A percentile compares a stretch with the other conserved stretches of the same genome.
These are phyloP conservation scores for Saitoella complicata DNA, from an alignment of 805 yeast genomes.

Conservation along the genomic window DNA sequence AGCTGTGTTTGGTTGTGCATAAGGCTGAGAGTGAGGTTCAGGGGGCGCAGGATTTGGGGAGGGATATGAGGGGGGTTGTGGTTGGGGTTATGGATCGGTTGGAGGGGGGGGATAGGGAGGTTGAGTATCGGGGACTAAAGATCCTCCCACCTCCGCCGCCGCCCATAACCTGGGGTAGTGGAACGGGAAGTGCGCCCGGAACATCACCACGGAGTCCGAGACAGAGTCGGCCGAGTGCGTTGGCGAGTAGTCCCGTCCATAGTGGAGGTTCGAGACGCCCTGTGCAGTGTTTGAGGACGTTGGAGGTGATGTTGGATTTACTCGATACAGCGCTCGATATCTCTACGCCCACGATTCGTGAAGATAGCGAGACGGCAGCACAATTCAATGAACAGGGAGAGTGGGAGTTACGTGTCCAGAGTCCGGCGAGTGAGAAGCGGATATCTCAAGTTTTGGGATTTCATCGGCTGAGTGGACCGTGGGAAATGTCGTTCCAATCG, in stretches of 20 bases:
- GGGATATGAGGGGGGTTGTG: too few species aligned
- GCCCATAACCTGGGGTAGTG: too few species aligned
- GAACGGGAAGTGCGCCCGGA: too few species aligned
- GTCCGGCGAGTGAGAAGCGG: constrained; percentile 21
- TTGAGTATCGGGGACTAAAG: too few species aligned
- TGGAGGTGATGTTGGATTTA: constrained; percentile 35
- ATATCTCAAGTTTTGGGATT: constrained; percentile 17
- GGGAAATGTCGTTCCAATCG: constrained; percentile 17
- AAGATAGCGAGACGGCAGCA: constrained; percentile 3
- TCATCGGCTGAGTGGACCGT: too few species aligned
- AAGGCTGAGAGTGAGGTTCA: constrained; percentile 64
- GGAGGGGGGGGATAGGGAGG: too few species aligned
- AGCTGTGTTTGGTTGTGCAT: constrained; percentile 74
- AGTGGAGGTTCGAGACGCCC: too few species aligned
- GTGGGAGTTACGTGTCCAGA: constrained; percentile 16
- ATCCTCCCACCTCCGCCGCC: too few species aligned
- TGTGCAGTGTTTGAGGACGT: constrained; percentile 1
- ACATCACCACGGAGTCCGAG: too few species aligned
- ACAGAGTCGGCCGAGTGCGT: too few species aligned
- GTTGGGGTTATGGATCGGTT: too few species aligned
- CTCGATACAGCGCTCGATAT: constrained; percentile 62
- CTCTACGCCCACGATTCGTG: constrained; percentile 48
- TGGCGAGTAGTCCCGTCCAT: too few species aligned
- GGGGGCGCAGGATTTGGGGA: constrained; percentile 48
- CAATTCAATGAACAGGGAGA: constrained; percentile 21